Base-by-base conservation (phyloP, 192 early-diverging fungal species). In the Backusella parvicylindrica region DNA sequence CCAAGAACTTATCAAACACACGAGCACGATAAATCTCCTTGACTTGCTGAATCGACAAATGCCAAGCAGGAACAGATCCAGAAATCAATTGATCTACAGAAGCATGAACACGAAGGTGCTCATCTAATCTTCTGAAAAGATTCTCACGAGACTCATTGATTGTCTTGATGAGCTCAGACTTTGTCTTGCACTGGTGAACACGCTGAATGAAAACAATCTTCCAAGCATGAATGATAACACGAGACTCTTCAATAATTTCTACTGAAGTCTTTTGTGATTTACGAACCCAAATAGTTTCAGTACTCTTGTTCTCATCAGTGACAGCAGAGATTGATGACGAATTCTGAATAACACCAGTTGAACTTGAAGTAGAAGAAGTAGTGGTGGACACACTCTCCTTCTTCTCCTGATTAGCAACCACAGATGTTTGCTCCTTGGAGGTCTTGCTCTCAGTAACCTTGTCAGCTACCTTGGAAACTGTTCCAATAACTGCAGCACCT, bases 11-110 rank as follows among this genome's bases (percentile, higher is more conserved):
- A 18, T 75, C 74, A 53, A 75, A 75, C 0, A 75, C 43, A 68
- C 74, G 74, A 53, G 74, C 74, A 37, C 74, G 65, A n/a, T 68
- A 75, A 35, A 75, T 41, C 12, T 75, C 74, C 30, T 75, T 75
- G 32, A 75, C 74, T 68, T 75, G 74, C 18, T 68, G 60, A 47
- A 75, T 43, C 5, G 74, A 49, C n/a, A 75, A 40, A 18, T 75
- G 65, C 74, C 74, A 75, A 37, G 67, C 32, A 68, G 64, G 70
- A 36, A 60, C 53, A 50, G 70, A 50, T 56, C 70, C 70, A 72
- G 26, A 5, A 31, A 72, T 49, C 16, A 72, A 37, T n/a, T 60
- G 30, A 30, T 72, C 49, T 15, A 72, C 50, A 35, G 70, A 72
- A 18, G 70, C 70, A 60, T 72, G 50, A 3, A 56, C 43, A 38